Conservation (phyloP, 352 stramenopile species). For the Peronospora destructor region DNA sequence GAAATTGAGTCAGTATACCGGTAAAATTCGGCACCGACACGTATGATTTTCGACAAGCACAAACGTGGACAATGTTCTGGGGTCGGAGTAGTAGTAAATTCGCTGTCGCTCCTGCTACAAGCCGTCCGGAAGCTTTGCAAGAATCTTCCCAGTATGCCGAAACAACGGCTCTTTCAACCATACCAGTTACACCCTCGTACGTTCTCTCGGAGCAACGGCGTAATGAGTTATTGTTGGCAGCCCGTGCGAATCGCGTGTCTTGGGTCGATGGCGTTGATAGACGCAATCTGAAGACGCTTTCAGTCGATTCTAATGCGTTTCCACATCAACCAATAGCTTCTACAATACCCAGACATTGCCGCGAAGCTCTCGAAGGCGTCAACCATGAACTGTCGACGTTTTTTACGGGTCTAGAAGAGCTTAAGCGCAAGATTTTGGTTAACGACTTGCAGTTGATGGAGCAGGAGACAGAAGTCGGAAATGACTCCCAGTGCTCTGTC, state of each 20-base stretch:
- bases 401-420: constrained; percentile 31
- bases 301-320: background rate
- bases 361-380: constrained; percentile 42
- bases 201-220: constrained; percentile 63
- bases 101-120: constrained; percentile 5
- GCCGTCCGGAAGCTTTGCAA: background rate
- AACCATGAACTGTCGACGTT: constrained; percentile 31
- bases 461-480: background rate
- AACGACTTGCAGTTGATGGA: constrained; percentile 26
- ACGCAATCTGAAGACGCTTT: constrained; percentile 1
- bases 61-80: constrained; percentile 38
- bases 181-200: constrained; percentile 31
- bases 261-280: constrained; percentile 60
- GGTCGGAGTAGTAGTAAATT: constrained; percentile 18
- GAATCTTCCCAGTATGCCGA: constrained; percentile 6
- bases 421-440: constrained; percentile 39
- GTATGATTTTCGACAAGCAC: too few relatives aligned
- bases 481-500: background rate
- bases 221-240: constrained; percentile 64
- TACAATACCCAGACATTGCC: constrained; percentile 24
- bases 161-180: constrained; percentile 3
- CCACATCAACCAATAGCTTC: constrained; percentile 5
- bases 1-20: constrained; percentile 1
- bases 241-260: constrained; percentile 53
- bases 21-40: background rate